Evolutionary conservation across 1,139 yeast genomes (phyloP), one percentile per base, ranked within the genome.

Genomic region (Tardiomyces depauwii): DNA sequence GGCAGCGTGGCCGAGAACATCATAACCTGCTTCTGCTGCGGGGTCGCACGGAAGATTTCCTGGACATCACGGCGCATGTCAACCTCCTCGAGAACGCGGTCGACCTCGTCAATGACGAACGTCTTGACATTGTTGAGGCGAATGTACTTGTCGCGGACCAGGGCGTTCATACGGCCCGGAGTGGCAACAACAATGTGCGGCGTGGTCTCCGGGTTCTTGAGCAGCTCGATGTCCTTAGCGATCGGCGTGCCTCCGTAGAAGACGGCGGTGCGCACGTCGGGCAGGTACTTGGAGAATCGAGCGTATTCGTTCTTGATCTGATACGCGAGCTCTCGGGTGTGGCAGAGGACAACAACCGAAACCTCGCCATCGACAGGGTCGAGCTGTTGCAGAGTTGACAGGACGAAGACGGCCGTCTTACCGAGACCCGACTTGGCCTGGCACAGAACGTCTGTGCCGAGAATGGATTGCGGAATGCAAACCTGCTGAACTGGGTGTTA

Each of bases 381-480:
- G 62, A 91, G 77, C 72, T 91, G 97, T 71, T 91, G 97, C 64
- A 91, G 77, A 50, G 98, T 89, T 23, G 96, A 87, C 62, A 91
- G 76, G 49, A 91, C 97, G 60, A 91, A 91, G 51, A 91, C 98
- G 45, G 98, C 98, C 49, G 98, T 91, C 70, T 91, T 91, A 81
- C 98, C 98, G 59, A 91, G 77, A 82, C 98, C 98, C 43, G 98
- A 91, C 75, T 91, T 91, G 68, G 98, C 98, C 74, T 91, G 98
- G 73, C 98, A 91, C 57, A 91, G 73, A 51, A 91, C 97, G 64
- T 91, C 98, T 53, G 96, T 89, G 65, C 98, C 98, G 61, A 91
- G 83, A 62, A 91, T 88, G 48, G 97, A 86, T 72, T 91, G 98
- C 49, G 98, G 98, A 63, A 91, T 91, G 72, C 96, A 87, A 60